phyloP scores from a whole-genome alignment of 1,284 basidiomycete species.

The Bjerkandera adusta region DNA sequence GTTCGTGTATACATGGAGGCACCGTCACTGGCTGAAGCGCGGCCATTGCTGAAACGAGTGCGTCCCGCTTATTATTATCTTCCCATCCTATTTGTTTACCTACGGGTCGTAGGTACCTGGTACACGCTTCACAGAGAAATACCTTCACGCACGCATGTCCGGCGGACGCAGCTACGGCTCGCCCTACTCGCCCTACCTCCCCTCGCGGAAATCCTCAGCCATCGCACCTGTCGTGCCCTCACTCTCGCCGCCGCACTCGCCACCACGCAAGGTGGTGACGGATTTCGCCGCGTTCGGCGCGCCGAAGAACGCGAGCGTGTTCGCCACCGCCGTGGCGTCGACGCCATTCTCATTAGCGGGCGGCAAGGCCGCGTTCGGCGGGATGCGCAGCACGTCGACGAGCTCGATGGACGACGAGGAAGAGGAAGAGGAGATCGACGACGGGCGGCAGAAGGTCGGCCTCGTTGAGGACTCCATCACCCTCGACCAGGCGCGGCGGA shows the following conservation, averaged over 20 bases:
- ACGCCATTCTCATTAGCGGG: conserved; percentile 80
- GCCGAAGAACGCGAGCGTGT: conserved; percentile 68
- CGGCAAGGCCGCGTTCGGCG: conserved; percentile 77
- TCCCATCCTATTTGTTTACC: conserved; percentile 11
- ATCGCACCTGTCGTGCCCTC: conserved; percentile 37
- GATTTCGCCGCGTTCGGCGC: conserved; percentile 92
- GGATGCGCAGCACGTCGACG: conserved; percentile 48
- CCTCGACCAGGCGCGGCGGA: conserved; percentile 79
- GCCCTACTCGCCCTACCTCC: conserved; percentile 48
- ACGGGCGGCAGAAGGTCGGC: conserved; percentile 68
- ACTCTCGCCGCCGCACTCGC: conserved; percentile 44
- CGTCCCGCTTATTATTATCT: conserved; percentile 22
- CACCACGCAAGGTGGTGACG: conserved; percentile 81
- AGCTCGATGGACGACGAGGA: conserved; percentile 57
- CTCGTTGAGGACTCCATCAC: conserved; percentile 81
- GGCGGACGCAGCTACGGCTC: conserved; percentile 49
- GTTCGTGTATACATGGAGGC: conserved; percentile 85
- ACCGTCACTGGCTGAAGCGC: conserved; percentile 70
- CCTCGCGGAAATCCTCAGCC: conserved; percentile 38
- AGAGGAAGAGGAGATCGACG: conserved; percentile 64
- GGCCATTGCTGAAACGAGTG: conserved; percentile 80
- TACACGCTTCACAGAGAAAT: conserved; percentile 92
- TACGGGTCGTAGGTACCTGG: conserved; percentile 68
- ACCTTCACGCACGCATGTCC: conserved; percentile 73
- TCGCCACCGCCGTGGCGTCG: conserved; percentile 75